A percentile compares a stretch with the other conserved stretches of the same genome.
Conservation (phyloP, 2,329 filamentous ascomycete genomes). For the Penicillium sp. region DNA sequence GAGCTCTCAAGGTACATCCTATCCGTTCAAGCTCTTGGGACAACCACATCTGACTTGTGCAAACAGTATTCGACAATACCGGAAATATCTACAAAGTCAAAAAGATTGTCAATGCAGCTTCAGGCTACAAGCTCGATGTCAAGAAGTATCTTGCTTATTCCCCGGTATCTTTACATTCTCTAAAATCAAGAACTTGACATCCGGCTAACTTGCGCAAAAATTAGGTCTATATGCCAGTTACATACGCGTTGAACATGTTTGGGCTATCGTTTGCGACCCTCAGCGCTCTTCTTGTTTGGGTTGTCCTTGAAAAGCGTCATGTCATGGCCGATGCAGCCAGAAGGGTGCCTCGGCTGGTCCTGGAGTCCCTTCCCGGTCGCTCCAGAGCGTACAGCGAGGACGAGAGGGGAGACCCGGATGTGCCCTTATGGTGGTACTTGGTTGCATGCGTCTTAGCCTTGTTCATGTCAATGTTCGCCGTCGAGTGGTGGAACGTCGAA, state of each 20-base stretch:
- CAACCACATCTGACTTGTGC: not conserved
- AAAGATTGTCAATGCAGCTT: slow-evolving; percentile 55
- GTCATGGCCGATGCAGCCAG: slow-evolving; percentile 15
- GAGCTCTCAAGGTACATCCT: slow-evolving; percentile 24
- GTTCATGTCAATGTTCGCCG: slow-evolving; percentile 26
- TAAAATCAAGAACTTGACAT: not conserved
- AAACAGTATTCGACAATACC: slow-evolving; percentile 65
- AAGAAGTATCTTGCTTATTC: slow-evolving; percentile 64
- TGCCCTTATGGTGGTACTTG: slow-evolving; percentile 28
- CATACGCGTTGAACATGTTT: slow-evolving; percentile 41
- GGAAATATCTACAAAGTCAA: slow-evolving; percentile 62
- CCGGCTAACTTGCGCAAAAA: slow-evolving; percentile 43
- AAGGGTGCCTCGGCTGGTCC: slow-evolving; percentile 5
- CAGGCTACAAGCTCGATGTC: slow-evolving; percentile 61
- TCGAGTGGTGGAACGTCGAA: slow-evolving; percentile 29
- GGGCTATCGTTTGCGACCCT: slow-evolving; percentile 64
- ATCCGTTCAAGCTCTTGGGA: not conserved
- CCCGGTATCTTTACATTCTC: slow-evolving; percentile 57
- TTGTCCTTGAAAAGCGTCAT: slow-evolving; percentile 23
- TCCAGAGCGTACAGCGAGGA: not conserved
- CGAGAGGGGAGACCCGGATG: slow-evolving; percentile 11
- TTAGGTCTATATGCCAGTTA: slow-evolving; percentile 30
- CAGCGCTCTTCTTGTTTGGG: slow-evolving; percentile 47
- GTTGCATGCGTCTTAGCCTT: slow-evolving; percentile 16
- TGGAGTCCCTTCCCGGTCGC: slow-evolving; percentile 10